These are phyloP conservation scores for Lactifluus hygrophoroides DNA, from an alignment of 768 basidiomycete species.

Conservation along the genomic window DNA sequence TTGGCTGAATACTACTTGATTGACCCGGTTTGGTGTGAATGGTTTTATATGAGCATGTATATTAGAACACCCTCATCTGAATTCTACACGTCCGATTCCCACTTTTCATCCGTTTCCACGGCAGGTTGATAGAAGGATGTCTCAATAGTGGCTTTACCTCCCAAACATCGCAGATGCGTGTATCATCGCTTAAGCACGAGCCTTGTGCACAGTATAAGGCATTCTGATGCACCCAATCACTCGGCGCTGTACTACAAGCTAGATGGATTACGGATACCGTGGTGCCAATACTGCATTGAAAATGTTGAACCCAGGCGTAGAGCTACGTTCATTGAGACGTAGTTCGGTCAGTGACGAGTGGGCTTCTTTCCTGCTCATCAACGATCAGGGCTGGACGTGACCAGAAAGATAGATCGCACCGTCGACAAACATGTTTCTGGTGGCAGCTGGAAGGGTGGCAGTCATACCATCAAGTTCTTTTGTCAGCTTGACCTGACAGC, in stretches of 20 bases:
- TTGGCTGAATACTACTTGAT: not conserved
- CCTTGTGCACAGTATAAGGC: too few relatives aligned
- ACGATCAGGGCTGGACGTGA: not conserved
- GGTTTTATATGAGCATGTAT: not conserved
- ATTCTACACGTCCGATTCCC: not conserved
- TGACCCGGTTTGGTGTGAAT: not conserved
- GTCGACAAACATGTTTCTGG: conserved; percentile 96
- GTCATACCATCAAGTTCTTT: conserved; percentile 78
- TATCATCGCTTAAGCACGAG: not conserved
- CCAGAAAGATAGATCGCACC: conserved; percentile 36
- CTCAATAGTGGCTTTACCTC: not conserved
- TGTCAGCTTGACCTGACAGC: conserved; percentile 72
- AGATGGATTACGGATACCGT: too few relatives aligned
- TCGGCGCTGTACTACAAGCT: not conserved
- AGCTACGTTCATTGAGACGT: not conserved
- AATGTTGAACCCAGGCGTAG: not conserved
- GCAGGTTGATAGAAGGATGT: not conserved
- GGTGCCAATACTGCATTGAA: too few relatives aligned
- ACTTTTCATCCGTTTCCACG: not conserved
- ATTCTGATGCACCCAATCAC: not conserved
- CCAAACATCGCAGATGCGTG: not conserved
- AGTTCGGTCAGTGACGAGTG: conserved; percentile 33
- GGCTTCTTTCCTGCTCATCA: conserved; percentile 38
- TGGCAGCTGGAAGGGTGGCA: conserved; percentile 81
- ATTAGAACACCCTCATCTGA: not conserved